Conservation (phyloP, 768 basidiomycete species). For the Fistulinella prunicolor region DNA sequence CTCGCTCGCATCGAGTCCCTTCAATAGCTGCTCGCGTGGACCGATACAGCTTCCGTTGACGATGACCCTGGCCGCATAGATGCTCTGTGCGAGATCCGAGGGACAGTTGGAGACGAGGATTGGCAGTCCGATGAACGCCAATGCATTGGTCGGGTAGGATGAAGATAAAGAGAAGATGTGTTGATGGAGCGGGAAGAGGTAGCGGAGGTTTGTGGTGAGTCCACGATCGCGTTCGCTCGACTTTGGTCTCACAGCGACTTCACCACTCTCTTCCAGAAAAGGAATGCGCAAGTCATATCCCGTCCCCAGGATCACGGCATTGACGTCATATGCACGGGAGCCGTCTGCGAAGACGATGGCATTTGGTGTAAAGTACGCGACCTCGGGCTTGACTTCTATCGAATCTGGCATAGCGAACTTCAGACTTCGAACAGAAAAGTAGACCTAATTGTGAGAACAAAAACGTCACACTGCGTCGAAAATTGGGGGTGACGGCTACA, state of each 20-base stretch:
- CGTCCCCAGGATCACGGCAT: conserved; percentile 50
- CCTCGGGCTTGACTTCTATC: conserved; percentile 39
- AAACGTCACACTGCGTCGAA: too few relatives aligned
- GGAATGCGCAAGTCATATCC: conserved; percentile 55
- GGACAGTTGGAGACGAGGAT: conserved; percentile 47
- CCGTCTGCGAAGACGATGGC: conserved; percentile 49
- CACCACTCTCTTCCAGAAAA: conserved; percentile 38
- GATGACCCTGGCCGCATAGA: conserved; percentile 46
- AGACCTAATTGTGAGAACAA: conserved; percentile 9
- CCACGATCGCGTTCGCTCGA: conserved; percentile 10
- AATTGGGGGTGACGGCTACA: too few relatives aligned
- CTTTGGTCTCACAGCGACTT: conserved; percentile 16
- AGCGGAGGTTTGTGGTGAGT: conserved; percentile 48
- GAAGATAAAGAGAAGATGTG: conserved; percentile 53
- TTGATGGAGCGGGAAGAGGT: conserved; percentile 53
- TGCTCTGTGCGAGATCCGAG: conserved; percentile 48
- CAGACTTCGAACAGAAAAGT: conserved; percentile 36
- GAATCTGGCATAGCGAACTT: conserved; percentile 12
- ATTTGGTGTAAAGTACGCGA: conserved; percentile 46
- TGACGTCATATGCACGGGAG: conserved; percentile 37
- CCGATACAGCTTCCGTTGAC: conserved; percentile 41
- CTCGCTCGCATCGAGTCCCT: conserved; percentile 42
- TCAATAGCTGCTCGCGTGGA: conserved; percentile 37
- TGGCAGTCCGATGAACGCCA: conserved; percentile 55
- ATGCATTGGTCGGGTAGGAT: conserved; percentile 46